A percentile compares a stretch with the other conserved stretches of the same genome.
phyloP scores from a whole-genome alignment of 176 grass and related monocot genomes.

The Triticum dicoccoides region DNA sequence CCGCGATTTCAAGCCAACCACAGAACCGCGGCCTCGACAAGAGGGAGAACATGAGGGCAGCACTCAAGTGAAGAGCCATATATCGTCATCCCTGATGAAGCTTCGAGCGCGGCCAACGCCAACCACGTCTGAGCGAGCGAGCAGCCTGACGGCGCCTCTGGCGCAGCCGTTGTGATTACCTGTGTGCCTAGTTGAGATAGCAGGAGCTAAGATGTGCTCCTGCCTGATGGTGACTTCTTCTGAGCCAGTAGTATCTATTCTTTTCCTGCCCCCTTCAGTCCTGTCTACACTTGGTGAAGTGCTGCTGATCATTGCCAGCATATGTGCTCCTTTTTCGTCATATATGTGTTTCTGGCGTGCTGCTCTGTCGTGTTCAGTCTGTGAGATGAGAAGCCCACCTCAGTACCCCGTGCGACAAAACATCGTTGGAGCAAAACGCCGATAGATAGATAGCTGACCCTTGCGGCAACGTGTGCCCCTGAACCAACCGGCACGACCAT shows the following conservation, averaged over 20 bases:
- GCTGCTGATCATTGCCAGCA: background rate
- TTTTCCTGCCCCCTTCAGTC: background rate
- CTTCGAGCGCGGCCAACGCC: background rate
- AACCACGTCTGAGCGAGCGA: background rate
- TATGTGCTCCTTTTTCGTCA: background rate
- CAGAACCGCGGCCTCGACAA: constrained; percentile 20
- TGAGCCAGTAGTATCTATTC: background rate
- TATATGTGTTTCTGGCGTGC: background rate
- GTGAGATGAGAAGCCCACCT: background rate
- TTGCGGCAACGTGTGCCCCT: background rate
- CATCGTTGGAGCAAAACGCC: too few relatives aligned
- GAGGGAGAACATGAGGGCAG: background rate
- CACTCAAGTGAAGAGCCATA: background rate
- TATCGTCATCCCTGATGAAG: constrained; percentile 18
- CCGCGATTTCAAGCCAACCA: constrained; percentile 5
- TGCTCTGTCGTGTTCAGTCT: background rate
- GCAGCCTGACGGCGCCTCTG: too few relatives aligned
- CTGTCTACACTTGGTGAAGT: background rate
- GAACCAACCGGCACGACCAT: background rate
- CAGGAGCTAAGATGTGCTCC: background rate
- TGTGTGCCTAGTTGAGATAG: constrained; percentile 31
- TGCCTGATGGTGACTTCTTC: background rate
- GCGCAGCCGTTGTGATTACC: constrained; percentile 16
- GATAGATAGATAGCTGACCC: background rate
- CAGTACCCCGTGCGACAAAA: background rate